Evolutionary conservation across 1,139 yeast genomes (phyloP), one percentile per base, ranked within the genome.

Genomic region (Kurtzmaniella quercitrusa): DNA sequence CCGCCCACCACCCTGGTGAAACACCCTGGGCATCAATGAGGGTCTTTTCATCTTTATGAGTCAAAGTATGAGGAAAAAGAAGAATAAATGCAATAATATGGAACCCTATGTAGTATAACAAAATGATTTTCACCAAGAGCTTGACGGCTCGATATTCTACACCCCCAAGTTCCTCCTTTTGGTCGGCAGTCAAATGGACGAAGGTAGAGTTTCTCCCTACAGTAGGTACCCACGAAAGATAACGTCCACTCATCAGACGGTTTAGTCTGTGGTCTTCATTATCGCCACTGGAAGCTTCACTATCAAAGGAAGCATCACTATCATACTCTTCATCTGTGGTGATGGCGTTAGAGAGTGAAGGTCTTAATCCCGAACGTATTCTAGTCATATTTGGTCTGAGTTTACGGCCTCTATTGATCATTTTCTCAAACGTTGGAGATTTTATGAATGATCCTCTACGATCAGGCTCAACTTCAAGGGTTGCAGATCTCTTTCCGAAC

Each of bases 151-250:
- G 77, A 58, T 93, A 94, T 59, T 93, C 99, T 10, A 93, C 96
- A 43, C 98, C 99, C 29, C 98, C 99, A 39, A 93, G 66, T 60
- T 93, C 99, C 48, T 86, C 95, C 55, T 89, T 89, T 61, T 94
- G 98, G 19, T 79, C 85, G 25, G 82, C 89, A 2, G 87, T 81
- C 45, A 93, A 65, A 25, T 85, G 85, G 2, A 88, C 86, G 68
- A 93, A 93, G 0, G 91, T 86, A 1, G 98, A 93, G 62, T 94
- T 94, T 60, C 98, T 78, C n/a, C 97, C 98, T 40, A 94, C 77
- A 0, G 90, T 89, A 0, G 98, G 98, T 23, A 77, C 78, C 91
- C 95, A 91, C 0, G 97, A 89, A 36, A 93, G 69, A 56, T 91
- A 93, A 50, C 72, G 75, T 1, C 82, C 67, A 45, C 82, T 77